Evolutionary conservation across 148 eudicot species (phyloP), one percentile per base, ranked within the genome.

Genomic region (Polygonum aviculare): DNA sequence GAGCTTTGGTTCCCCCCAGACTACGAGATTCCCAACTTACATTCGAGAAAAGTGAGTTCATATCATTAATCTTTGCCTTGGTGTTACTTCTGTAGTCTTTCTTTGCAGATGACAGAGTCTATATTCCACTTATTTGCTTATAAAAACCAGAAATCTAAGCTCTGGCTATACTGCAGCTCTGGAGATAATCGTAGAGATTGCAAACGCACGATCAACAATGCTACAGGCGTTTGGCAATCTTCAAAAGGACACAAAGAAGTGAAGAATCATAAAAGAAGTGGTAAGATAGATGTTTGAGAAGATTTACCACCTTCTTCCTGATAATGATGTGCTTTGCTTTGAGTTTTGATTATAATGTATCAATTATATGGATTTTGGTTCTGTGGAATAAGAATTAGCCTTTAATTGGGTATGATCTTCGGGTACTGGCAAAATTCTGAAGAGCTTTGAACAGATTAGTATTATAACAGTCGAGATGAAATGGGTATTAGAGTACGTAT

Each of bases 1-100:
- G 98, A 74, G 78, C 86, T 45, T 77, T 92, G 80, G 90, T 88
- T 70, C 91, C 96, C 73, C 98, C 98, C 36, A 95, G 93, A 87
- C 87, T 95, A 78, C 88, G 96, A 69, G 83, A 83, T 80, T 78
- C 97, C 74, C 98, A 92, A 79, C 83, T 83, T 80, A 88, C 97
- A 48, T 95, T 95, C 79, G 98, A 95, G 85, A 88, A 88, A 74
- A 96, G 98, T 94, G 72, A 67, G 84, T 75, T 62, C 5, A 67
- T 62, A 59, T 0, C 26, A 47, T 4, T 67, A 26, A 70, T 76
- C 40, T 60, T 14, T n/a, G 41, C 51, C 72, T 67, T 44, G 70
- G 12, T 47, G 18, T 35, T 12, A 51, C 12, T 1, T 12, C 19
- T 18, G 71, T 65, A 19, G 33, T 41, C 38, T 67, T 12, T 49